phyloP scores from a whole-genome alignment of 441 rosid species.

The Viola pubescens region DNA sequence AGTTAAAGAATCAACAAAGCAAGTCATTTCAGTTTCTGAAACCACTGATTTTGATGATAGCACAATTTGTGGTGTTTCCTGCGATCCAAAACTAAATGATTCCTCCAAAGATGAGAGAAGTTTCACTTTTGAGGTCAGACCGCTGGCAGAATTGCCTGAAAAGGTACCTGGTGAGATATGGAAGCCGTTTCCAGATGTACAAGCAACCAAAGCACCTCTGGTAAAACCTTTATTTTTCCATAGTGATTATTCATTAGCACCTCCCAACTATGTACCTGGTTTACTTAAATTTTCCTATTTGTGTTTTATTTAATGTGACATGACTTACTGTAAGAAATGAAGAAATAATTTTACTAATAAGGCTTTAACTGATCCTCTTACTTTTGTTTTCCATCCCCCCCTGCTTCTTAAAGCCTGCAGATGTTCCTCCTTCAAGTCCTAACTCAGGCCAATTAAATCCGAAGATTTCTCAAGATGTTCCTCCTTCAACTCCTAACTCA shows the following conservation, averaged over 20 bases:
- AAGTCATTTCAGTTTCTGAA: conserved; percentile 25
- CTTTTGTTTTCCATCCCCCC: conserved; percentile 5
- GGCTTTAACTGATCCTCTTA: neutral
- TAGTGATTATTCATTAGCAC: neutral
- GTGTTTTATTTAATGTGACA: too few species aligned
- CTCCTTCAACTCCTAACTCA: conserved; percentile 44
- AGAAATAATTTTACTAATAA: too few species aligned
- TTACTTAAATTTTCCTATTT: neutral
- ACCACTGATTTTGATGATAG: conserved; percentile 20
- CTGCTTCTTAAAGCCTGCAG: conserved; percentile 40
- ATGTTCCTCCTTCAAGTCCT: conserved; percentile 50
- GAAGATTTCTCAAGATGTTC: conserved; percentile 42
- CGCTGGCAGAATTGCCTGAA: conserved; percentile 26
- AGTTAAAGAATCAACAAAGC: conserved; percentile 29
- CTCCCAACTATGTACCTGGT: neutral
- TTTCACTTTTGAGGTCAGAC: conserved; percentile 48
- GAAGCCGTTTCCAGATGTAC: conserved; percentile 35
- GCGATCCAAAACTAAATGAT: conserved; percentile 33
- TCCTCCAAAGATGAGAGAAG: conserved; percentile 41
- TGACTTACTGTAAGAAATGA: too few species aligned
- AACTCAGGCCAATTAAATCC: conserved; percentile 33
- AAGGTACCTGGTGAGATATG: conserved; percentile 39
- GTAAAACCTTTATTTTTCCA: conserved; percentile 29
- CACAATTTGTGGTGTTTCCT: conserved; percentile 26
- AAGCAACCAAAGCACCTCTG: conserved; percentile 32